Conservation (phyloP, 1,139 yeast species). For the Candida neerlandica region DNA sequence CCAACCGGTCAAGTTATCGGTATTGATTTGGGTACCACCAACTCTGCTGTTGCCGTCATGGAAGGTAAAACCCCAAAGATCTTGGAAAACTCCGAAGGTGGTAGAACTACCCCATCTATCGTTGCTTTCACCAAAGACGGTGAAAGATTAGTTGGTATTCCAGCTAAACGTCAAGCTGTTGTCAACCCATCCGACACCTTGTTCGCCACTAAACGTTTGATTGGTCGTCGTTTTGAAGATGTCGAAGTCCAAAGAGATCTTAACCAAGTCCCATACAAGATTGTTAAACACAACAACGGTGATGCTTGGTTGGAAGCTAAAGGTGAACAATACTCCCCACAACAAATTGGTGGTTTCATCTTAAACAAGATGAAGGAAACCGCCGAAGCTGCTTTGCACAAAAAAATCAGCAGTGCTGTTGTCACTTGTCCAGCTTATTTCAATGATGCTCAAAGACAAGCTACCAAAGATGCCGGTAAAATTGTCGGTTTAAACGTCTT, state of each 20-base stretch:
- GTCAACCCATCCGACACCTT: slow-evolving; percentile 98
- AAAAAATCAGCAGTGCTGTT: slow-evolving; percentile 82
- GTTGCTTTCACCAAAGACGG: slow-evolving; percentile 96
- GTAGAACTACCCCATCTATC: slow-evolving; percentile 97
- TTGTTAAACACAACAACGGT: slow-evolving; percentile 93
- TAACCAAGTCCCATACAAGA: slow-evolving; percentile 96
- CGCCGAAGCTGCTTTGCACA: slow-evolving; percentile 89
- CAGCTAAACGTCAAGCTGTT: slow-evolving; percentile 99
- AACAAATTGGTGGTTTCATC: slow-evolving; percentile 96
- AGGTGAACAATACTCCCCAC: slow-evolving; percentile 89
- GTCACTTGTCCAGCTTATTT: slow-evolving; percentile 98
- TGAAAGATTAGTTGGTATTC: slow-evolving; percentile 93
- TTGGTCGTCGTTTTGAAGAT: slow-evolving; percentile 98
- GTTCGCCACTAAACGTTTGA: slow-evolving; percentile 97
- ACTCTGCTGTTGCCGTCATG: slow-evolving; percentile 97
- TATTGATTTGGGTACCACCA: slow-evolving; percentile 98
- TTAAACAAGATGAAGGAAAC: slow-evolving; percentile 97
- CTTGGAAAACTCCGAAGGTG: slow-evolving; percentile 97
- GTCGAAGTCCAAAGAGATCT: slow-evolving; percentile 95
- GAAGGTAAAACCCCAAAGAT: slow-evolving; percentile 91
- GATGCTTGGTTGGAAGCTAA: slow-evolving; percentile 99
- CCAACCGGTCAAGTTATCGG: slow-evolving; percentile 87
- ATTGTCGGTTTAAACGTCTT: slow-evolving; percentile 94
- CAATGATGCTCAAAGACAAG: slow-evolving; percentile 98
- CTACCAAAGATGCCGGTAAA: slow-evolving; percentile 98